Evolutionary conservation across 139 green algal species (phyloP), one percentile per base, ranked within the genome.

Genomic region (Chlorella sp.): DNA sequence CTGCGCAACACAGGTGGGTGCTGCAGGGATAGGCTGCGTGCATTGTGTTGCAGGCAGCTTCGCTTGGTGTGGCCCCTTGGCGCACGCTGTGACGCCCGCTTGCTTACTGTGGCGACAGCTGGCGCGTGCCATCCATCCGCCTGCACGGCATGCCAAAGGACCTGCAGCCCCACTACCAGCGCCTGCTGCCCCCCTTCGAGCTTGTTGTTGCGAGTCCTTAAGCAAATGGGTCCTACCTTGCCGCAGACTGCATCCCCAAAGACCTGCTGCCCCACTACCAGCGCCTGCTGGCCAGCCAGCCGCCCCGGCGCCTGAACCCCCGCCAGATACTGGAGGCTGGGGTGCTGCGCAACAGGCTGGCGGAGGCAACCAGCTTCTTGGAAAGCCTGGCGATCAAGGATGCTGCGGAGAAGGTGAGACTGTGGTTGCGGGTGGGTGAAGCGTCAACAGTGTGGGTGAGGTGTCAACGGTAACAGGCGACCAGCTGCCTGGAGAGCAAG

Each of bases 311-410:
- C 14, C 89, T 99, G 24, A 98, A 99, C 90, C 95, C 97, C 1
- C 68, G 89, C 30, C 95, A 95, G 85, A 88, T 98, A 43, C 89
- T 92, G 16, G 92, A 95, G 80, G 92, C 86, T 79, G 87, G 82
- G n/a, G 98, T 97, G 81, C 92, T 99, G 46, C 91, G 94, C 84
- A 99, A 97, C 90, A 90, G 95, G 80, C 89, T 98, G 62, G 94
- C 98, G 69, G 95, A 99, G 58, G 94, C 94, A 20, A 93, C 98
- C 36, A 87, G 85, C 4, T 99, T 99, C 88, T 92, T 99, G 91
- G 96, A 99, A 79, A 96, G 97, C 69, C 94, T 99, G 43, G 88
- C 90, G 0, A 87, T 97, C 68, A 97, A 97, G 88, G 96, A 99
- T 80, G 62, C 70, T 11, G 69, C 87, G 43, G 94, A 97, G 67